Conservation (phyloP, 2,329 filamentous ascomycete species). For the Thelonectria olida region DNA sequence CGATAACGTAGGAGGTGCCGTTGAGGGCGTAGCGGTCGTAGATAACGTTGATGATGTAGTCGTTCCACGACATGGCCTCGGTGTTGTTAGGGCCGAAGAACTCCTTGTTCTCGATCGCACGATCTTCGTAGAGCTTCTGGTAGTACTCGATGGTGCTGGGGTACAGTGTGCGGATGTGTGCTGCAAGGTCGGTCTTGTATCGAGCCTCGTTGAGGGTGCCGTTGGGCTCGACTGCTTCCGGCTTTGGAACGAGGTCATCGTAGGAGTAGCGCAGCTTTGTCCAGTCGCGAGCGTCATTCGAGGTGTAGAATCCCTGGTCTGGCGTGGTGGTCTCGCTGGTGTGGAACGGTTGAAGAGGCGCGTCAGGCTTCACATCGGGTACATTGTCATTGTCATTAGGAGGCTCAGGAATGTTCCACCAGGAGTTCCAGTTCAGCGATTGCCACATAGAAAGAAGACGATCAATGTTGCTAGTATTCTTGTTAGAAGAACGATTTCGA, state of each 20-base stretch:
- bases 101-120: background rate
- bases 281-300: background rate
- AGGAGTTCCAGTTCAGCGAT: background rate
- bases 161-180: background rate
- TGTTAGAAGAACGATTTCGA: too few relatives aligned
- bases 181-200: background rate
- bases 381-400: background rate
- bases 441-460: constrained; percentile 16
- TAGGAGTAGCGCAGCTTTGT: background rate
- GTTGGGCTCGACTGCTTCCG: background rate
- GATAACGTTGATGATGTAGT: constrained; percentile 26
- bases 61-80: constrained; percentile 11
- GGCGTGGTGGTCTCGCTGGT: background rate
- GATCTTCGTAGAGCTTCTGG: background rate
- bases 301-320: background rate
- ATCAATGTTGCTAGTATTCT: constrained; percentile 7
- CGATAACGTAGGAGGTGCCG: constrained; percentile 19
- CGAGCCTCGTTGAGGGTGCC: background rate
- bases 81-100: constrained; percentile 8
- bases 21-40: constrained; percentile 26
- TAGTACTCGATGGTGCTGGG: background rate
- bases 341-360: background rate
- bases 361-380: background rate
- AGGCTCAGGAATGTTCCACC: background rate
- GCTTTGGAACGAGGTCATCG: background rate